Base-by-base conservation (phyloP, 2,329 filamentous ascomycete genomes). In the Calonectria pteridis region DNA sequence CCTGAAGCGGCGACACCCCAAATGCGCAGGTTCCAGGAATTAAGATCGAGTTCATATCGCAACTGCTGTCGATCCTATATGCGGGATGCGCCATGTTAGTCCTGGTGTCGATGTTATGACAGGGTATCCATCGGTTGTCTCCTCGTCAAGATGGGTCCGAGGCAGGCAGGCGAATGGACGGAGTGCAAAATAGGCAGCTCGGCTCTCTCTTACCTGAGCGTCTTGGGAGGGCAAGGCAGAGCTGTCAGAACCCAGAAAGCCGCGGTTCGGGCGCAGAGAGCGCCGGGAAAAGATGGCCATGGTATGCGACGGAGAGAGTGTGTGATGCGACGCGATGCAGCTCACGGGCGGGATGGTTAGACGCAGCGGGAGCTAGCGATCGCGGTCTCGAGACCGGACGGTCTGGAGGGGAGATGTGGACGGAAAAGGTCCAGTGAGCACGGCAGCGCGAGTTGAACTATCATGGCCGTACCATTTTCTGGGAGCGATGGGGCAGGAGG, bases 1-100 rank as follows among this genome's bases (percentile, higher is more conserved):
- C 88, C 88, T 0, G 88, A 89, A 58, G 88, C 88, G n/a, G 88
- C 87, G 35, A 90, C 88, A 3, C 86, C 88, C 88, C 88, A 89
- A 53, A 89, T 89, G 51, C 88, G 85, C 65, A 89, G 80, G 77
- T 89, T 90, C 88, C 88, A 90, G 1, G 87, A 87, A 77, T 90
- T 90, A 23, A 90, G 82, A 73, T 90, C 88, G 43, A 90, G 85
- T 77, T 89, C 88, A 78, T 89, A 89, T 72, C 88, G 86, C 43
- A 90, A 77, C 76, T 89, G 88, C 70, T 85, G 84, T 64, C 88
- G 88, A 79, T 89, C 88, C 87, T 89, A 76, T 74, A 53, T 43
- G 63, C 55, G 43, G 53, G 55, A 50, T 70, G 73, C 35, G 55
- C 63, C 53, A 62, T 55, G 50, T 80, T 67, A 79, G 77, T 58